Evolutionary conservation across 1,284 basidiomycete genomes (phyloP).

Genomic region (Calocybe gambosa): DNA sequence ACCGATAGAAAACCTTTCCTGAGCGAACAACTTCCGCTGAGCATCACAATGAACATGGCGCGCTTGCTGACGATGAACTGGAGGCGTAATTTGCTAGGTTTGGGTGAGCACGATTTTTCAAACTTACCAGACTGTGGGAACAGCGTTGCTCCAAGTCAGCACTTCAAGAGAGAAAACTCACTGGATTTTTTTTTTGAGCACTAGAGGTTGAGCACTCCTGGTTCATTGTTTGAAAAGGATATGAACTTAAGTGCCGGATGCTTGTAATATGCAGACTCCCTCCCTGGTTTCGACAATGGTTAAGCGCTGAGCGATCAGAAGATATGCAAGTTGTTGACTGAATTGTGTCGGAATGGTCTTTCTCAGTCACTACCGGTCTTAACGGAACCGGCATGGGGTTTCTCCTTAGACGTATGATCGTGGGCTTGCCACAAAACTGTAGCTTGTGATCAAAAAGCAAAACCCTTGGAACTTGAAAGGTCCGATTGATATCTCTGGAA

Average conservation of each 20-base stretch:
- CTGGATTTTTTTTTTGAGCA: not conserved
- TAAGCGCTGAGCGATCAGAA: not conserved
- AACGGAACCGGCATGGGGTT: not conserved
- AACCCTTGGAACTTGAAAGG: not conserved
- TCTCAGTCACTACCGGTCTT: not conserved
- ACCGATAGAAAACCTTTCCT: not conserved
- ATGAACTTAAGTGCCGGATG: not conserved
- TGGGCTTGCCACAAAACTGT: not conserved
- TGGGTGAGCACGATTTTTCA: not conserved
- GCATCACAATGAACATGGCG: not conserved
- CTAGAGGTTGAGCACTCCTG: not conserved
- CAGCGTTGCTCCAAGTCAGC: not conserved
- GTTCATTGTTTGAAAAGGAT: not conserved
- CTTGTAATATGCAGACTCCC: not conserved
- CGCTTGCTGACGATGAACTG: not conserved
- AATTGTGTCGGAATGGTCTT: not conserved
- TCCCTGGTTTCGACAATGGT: not conserved
- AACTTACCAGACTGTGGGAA: not conserved
- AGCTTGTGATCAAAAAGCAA: not conserved
- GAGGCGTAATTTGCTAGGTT: not conserved
- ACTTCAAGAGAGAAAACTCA: too few relatives aligned
- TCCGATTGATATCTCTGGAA: not conserved
- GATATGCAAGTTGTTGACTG: not conserved
- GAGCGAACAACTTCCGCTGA: too few relatives aligned
- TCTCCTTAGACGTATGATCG: not conserved